A percentile compares a stretch with the other conserved stretches of the same genome.
Conservation (phyloP, 108 stramenopile species). For the Nitzschia sp. region DNA sequence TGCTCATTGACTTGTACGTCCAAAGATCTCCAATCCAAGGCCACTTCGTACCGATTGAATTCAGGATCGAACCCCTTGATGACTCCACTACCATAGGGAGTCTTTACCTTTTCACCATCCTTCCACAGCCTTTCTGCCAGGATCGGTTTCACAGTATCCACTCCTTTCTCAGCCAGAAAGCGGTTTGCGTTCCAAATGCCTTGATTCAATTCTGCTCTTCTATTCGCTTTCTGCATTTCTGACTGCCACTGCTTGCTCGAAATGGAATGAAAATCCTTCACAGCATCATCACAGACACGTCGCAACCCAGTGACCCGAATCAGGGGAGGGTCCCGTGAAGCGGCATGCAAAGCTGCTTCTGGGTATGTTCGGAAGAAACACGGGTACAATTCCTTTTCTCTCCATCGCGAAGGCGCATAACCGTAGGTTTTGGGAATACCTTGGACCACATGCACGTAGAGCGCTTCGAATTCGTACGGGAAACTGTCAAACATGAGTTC, state of each 20-base stretch:
- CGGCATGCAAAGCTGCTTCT: slow-evolving; percentile 93
- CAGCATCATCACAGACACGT: slow-evolving; percentile 82
- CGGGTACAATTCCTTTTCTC: slow-evolving; percentile 70
- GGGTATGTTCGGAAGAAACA: slow-evolving; percentile 92
- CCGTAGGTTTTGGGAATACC: slow-evolving; percentile 70
- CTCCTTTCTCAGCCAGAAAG: slow-evolving; percentile 43
- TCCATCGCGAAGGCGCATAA: slow-evolving; percentile 74
- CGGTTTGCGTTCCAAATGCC: slow-evolving; percentile 74
- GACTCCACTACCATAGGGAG: slow-evolving; percentile 80
- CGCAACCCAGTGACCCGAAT: slow-evolving; percentile 76
- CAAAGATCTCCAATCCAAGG: slow-evolving; percentile 85
- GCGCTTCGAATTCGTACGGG: slow-evolving; percentile 75
- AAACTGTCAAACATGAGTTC: slow-evolving; percentile 93
- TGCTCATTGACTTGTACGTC: slow-evolving; percentile 76
- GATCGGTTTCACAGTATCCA: slow-evolving; percentile 57
- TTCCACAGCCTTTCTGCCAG: slow-evolving; percentile 62
- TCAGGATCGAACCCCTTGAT: slow-evolving; percentile 71
- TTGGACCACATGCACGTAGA: slow-evolving; percentile 93
- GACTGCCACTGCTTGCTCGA: slow-evolving; percentile 76
- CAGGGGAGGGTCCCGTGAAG: slow-evolving; percentile 71
- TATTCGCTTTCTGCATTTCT: slow-evolving; percentile 60
- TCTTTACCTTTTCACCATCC: slow-evolving; percentile 73
- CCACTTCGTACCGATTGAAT: slow-evolving; percentile 79
- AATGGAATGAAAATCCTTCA: slow-evolving; percentile 75
- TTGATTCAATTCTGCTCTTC: slow-evolving; percentile 84